Conservation (phyloP, 495 filamentous ascomycete species). For the Choiromyces venosus region DNA sequence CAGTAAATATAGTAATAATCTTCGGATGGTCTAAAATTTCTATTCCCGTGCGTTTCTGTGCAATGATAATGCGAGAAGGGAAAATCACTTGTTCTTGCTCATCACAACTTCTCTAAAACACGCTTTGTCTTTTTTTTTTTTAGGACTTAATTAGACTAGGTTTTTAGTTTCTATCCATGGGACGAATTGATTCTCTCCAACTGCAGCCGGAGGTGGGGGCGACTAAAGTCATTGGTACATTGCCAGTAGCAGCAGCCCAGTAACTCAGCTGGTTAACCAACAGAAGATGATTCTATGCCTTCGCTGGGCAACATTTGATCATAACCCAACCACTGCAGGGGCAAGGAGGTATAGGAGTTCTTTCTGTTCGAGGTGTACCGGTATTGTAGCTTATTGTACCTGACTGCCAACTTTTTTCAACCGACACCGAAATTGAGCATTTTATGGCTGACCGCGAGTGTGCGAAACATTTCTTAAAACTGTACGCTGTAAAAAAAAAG, state of each 20-base stretch:
- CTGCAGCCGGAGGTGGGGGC: background rate
- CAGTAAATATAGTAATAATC: background rate
- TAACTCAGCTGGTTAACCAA: background rate
- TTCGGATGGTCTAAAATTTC: background rate
- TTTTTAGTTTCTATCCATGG: background rate
- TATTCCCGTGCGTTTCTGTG: background rate
- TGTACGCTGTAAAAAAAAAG: no score
- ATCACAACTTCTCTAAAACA: background rate
- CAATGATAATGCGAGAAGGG: background rate
- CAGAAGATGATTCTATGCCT: background rate
- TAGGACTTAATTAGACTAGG: background rate
- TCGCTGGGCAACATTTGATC: background rate
- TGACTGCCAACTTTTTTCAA: background rate
- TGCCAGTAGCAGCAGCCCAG: background rate
- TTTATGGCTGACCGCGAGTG: background rate
- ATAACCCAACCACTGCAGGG: background rate
- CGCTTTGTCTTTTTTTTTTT: conserved; percentile 2
- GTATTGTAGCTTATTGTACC: background rate
- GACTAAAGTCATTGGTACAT: background rate
- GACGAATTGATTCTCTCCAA: background rate
- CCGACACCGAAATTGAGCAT: background rate
- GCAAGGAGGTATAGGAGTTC: background rate
- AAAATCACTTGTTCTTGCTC: background rate
- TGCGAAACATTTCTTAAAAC: background rate
- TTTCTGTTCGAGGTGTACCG: background rate